These are phyloP conservation scores for Secale cereale DNA, from an alignment of 176 grass and related monocot species.

Conservation along the genomic window DNA sequence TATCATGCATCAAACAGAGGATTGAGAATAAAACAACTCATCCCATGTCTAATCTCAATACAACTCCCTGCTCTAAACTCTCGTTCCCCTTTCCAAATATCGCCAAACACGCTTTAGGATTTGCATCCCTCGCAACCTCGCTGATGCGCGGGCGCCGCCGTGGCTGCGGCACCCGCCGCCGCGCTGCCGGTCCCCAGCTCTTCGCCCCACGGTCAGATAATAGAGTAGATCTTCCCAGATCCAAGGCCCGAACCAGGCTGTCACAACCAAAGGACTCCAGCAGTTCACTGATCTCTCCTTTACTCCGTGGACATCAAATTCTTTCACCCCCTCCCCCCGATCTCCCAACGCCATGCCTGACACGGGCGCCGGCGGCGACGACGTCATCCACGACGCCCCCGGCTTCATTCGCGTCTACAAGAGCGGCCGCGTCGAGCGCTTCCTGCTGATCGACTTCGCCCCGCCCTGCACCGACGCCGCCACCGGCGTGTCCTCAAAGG, in stretches of 20 bases:
- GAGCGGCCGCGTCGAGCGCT: constrained; percentile 66
- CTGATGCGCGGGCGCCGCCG: neutral
- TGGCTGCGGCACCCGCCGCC: neutral
- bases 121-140: neutral
- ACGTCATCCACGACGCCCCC: constrained; percentile 49
- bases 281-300: neutral
- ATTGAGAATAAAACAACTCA: no score
- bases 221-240: neutral
- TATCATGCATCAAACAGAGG: no score
- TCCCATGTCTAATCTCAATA: no score
- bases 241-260: neutral
- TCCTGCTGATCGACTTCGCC: constrained; percentile 37
- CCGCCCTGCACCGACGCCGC: constrained; percentile 34
- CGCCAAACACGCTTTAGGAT: no score
- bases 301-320: neutral
- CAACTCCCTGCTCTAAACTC: no score
- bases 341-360: constrained; percentile 24
- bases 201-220: no score
- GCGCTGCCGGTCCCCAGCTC: neutral
- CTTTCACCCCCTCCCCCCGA: neutral
- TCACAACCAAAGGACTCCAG: neutral
- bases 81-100: no score
- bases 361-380: constrained; percentile 22
- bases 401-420: constrained; percentile 62
- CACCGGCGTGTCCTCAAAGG: constrained; percentile 48